A percentile compares a stretch with the other conserved stretches of the same genome.
phyloP scores from a whole-genome alignment of 2,329 filamentous ascomycete species.

The Meredithiella fracta region DNA sequence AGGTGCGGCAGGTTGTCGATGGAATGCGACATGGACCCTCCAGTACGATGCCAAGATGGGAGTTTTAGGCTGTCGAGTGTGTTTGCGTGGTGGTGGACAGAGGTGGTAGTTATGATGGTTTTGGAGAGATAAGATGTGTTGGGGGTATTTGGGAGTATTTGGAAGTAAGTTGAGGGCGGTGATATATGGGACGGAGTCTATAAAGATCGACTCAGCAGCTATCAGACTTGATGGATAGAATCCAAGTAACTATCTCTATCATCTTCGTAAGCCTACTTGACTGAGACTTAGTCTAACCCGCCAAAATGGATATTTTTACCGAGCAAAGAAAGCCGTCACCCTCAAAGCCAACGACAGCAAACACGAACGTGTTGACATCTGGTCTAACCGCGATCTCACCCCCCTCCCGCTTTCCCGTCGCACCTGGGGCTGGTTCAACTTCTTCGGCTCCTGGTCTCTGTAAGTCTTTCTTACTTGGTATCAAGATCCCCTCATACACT shows the following conservation, averaged over 20 bases:
- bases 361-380: constrained; percentile 31
- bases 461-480: too few relatives aligned
- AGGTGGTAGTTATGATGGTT: too few relatives aligned
- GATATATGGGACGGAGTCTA: neutral
- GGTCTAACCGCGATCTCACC: constrained; percentile 31
- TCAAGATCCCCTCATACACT: neutral
- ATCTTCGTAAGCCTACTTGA: neutral
- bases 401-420: constrained; percentile 27
- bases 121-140: too few relatives aligned
- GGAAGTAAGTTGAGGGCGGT: too few relatives aligned
- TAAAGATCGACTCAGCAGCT: neutral
- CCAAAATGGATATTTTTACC: constrained; percentile 10
- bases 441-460: constrained; percentile 27
- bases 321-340: constrained; percentile 20
- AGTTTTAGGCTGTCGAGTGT: too few relatives aligned
- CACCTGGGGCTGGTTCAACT: constrained; percentile 29
- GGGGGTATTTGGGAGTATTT: too few relatives aligned
- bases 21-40: too few relatives aligned
- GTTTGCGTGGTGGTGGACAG: too few relatives aligned
- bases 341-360: constrained; percentile 25
- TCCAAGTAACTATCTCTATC: neutral
- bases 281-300: neutral
- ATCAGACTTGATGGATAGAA: neutral
- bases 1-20: too few relatives aligned
- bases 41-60: too few relatives aligned